A percentile compares a stretch with the other conserved stretches of the same genome.
phyloP scores from a whole-genome alignment of 345 rosid genomes.

The Atalantia buxifolia region DNA sequence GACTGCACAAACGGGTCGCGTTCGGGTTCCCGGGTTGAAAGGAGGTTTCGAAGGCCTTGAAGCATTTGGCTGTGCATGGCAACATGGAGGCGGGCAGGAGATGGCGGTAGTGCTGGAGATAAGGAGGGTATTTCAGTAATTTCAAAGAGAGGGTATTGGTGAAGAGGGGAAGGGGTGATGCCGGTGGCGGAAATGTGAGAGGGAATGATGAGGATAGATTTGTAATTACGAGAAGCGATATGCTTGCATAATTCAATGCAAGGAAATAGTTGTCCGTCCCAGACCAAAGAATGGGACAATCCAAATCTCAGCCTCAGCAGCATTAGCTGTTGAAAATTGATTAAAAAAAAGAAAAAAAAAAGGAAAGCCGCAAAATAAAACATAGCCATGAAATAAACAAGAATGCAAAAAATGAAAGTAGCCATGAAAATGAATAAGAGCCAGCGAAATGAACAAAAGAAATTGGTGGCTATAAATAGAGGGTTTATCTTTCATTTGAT shows the following conservation, averaged over 20 bases:
- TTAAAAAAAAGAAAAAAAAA: too few relatives aligned
- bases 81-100: background rate
- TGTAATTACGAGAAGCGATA: slow-evolving; percentile 19
- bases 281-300: slow-evolving; percentile 37
- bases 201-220: slow-evolving; percentile 29
- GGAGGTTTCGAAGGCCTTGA: slow-evolving; percentile 18
- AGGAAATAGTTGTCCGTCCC: slow-evolving; percentile 40
- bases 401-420: too few relatives aligned
- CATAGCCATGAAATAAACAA: too few relatives aligned
- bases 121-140: slow-evolving; percentile 13
- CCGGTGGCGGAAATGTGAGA: slow-evolving; percentile 14
- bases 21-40: slow-evolving; percentile 9
- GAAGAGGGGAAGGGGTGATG: slow-evolving; percentile 29
- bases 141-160: slow-evolving; percentile 24
- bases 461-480: too few relatives aligned
- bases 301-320: slow-evolving; percentile 31
- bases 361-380: too few relatives aligned
- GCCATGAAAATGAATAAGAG: too few relatives aligned
- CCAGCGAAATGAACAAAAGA: too few relatives aligned
- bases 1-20: slow-evolving; percentile 18
- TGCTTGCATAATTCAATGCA: slow-evolving; percentile 6
- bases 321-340: too few relatives aligned
- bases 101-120: slow-evolving; percentile 5
- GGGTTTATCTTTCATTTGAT: too few relatives aligned
- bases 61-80: slow-evolving; percentile 6